Base-by-base conservation (phyloP, 164 flowering plant genomes). In the Annona squamosa region DNA sequence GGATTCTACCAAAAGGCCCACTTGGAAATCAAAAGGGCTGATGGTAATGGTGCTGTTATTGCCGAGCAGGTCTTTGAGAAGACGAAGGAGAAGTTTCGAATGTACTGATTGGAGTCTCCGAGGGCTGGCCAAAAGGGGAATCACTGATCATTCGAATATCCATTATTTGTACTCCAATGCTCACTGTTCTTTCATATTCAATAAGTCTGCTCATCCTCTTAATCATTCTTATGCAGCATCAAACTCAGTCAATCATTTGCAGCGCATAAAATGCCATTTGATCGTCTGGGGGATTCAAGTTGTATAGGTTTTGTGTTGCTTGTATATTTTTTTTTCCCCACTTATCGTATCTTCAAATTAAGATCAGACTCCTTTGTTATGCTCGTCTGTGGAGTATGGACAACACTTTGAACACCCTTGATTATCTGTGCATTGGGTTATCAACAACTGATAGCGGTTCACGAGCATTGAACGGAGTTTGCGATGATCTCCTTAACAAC, bases 61-160 rank as follows among this genome's bases (percentile, higher is more conserved):
- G 98, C 99, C 0, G 97, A 94, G 77, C 99, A 94, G 78, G 99
- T 94, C 6, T 94, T 94, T 70, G 99, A 92, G 85, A 92, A 90
- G 72, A 92, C 95, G 5, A 94, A 88, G 81, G 87, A 80, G 43
- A 94, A 90, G 80, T 94, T 90, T 77, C 78, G 72, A 19, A 83
- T 90, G 93, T 90, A 90, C 67, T 92, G 81, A 52, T 52, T 52
- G 59, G 9, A 10, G 9, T 9, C 9, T 52, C 13, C 59, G 13
- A 52, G 17, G 59, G 9, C 59, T 52, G 59, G 13, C 59, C 7
- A 16, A 16, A 12, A 52, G 9, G 59, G 13, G 3, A 52, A 52
- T 2, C 10, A 6, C 13, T 52, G 13, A 9, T 6, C 59, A 52
- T 52, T 26, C 37, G 57, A 52, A 52, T 52, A 6, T 52, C 57